Conservation (phyloP, 306 rosid species). For the Trifolium repens region DNA sequence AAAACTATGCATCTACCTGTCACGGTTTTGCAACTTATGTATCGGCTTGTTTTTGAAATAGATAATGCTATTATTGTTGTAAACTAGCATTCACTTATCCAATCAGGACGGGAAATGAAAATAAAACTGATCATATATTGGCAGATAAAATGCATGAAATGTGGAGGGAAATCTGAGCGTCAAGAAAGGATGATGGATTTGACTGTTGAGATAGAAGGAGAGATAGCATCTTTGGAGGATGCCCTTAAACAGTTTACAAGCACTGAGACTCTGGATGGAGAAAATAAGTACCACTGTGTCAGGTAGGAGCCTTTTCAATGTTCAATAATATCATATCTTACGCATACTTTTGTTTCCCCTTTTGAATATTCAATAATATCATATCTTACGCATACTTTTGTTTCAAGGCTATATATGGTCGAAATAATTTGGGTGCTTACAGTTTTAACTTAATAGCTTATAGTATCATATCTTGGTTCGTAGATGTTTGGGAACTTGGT, state of each 20-base stretch:
- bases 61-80: constrained; percentile 2
- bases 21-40: not conserved
- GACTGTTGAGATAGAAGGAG: constrained; percentile 89
- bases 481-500: not conserved
- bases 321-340: constrained; percentile 10
- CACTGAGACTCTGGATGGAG: constrained; percentile 87
- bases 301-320: constrained; percentile 53
- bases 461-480: not conserved
- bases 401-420: not conserved
- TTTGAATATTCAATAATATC: constrained; percentile 17
- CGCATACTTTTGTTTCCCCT: not conserved
- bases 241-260: constrained; percentile 74
- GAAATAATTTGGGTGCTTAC: not conserved
- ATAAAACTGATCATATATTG: constrained; percentile 33
- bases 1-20: constrained; percentile 1
- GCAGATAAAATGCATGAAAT: constrained; percentile 85
- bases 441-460: not conserved
- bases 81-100: not conserved
- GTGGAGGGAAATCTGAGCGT: constrained; percentile 85
- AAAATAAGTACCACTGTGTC: constrained; percentile 83
- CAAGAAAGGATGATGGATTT: constrained; percentile 95
- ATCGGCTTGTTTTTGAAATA: constrained; percentile 14
- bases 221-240: constrained; percentile 80
- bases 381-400: not conserved
- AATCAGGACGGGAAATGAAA: constrained; percentile 30